Conservation (phyloP, 805 yeast species). For the Candida odintsovae region DNA sequence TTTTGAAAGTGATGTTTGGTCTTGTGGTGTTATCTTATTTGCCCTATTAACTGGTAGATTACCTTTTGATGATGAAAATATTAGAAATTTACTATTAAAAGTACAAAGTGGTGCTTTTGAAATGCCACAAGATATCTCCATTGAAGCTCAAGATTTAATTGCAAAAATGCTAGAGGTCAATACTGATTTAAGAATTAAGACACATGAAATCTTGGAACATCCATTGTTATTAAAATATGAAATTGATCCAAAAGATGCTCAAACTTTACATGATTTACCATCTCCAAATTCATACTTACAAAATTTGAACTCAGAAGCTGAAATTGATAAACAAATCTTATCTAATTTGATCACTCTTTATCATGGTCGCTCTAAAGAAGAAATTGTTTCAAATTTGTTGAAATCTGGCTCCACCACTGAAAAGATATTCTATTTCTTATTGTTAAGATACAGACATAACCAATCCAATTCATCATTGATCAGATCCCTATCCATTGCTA, state of each 20-base stretch:
- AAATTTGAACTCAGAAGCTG: slow-evolving; percentile 27
- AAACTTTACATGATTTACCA: slow-evolving; percentile 26
- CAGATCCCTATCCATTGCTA: slow-evolving; percentile 26
- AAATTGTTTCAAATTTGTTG: slow-evolving; percentile 48
- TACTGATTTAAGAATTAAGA: slow-evolving; percentile 66
- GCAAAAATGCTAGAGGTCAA: slow-evolving; percentile 61
- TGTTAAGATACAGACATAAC: slow-evolving; percentile 71
- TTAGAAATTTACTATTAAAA: slow-evolving; percentile 61
- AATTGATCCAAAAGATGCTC: slow-evolving; percentile 17
- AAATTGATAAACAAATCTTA: slow-evolving; percentile 68
- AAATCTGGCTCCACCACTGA: slow-evolving; percentile 61
- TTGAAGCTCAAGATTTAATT: slow-evolving; percentile 64
- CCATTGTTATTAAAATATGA: slow-evolving; percentile 72
- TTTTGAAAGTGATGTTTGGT: slow-evolving; percentile 83
- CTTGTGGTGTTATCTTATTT: slow-evolving; percentile 78
- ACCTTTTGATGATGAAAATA: slow-evolving; percentile 81
- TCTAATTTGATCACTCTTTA: slow-evolving; percentile 72
- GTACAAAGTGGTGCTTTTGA: slow-evolving; percentile 73
- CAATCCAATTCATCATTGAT: slow-evolving; percentile 34
- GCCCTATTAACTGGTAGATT: slow-evolving; percentile 76
- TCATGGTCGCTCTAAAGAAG: slow-evolving; percentile 67
- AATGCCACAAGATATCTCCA: slow-evolving; percentile 59
- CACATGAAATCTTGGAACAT: slow-evolving; percentile 63
- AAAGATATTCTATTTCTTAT: slow-evolving; percentile 71
- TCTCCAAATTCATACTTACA: slow-evolving; percentile 24